phyloP scores from a whole-genome alignment of 345 rosid genomes.

The Lepidium sativum region DNA sequence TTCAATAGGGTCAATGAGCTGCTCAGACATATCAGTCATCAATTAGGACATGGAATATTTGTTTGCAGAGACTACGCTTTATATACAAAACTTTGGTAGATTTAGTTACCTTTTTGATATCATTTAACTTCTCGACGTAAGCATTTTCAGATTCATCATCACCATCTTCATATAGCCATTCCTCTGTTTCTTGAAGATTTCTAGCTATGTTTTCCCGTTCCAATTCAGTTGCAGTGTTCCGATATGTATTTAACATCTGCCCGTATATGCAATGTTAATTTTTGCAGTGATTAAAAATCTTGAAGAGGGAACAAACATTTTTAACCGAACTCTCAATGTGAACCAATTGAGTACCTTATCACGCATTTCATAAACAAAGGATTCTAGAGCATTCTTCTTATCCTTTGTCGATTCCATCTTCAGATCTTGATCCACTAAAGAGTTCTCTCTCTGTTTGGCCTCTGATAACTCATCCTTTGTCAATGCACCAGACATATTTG shows the following conservation, averaged over 20 bases:
- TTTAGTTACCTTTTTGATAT: constrained; percentile 50
- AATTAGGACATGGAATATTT: not conserved
- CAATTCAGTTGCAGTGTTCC: constrained; percentile 43
- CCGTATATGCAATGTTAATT: not conserved
- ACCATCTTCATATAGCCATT: constrained; percentile 86
- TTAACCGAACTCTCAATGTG: not conserved
- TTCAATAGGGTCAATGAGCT: constrained; percentile 68
- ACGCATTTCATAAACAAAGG: constrained; percentile 78
- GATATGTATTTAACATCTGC: constrained; percentile 55
- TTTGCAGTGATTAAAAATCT: not conserved
- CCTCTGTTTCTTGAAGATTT: constrained; percentile 65
- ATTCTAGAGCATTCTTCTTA: constrained; percentile 65
- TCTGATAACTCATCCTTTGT: constrained; percentile 42
- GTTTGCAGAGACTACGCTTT: constrained; percentile 3
- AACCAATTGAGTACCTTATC: constrained; percentile 46
- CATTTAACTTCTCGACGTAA: constrained; percentile 45
- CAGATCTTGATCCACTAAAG: constrained; percentile 51
- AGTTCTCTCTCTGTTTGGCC: constrained; percentile 51
- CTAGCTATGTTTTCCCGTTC: constrained; percentile 54
- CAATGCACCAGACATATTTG: constrained; percentile 43
- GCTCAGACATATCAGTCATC: constrained; percentile 3
- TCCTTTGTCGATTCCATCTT: constrained; percentile 70
- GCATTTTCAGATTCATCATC: constrained; percentile 64
- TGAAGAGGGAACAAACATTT: not conserved
- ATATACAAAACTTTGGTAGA: not conserved